These are phyloP conservation scores for Globisporangium alternatum DNA, from an alignment of 352 stramenopile species.

Conservation along the genomic window DNA sequence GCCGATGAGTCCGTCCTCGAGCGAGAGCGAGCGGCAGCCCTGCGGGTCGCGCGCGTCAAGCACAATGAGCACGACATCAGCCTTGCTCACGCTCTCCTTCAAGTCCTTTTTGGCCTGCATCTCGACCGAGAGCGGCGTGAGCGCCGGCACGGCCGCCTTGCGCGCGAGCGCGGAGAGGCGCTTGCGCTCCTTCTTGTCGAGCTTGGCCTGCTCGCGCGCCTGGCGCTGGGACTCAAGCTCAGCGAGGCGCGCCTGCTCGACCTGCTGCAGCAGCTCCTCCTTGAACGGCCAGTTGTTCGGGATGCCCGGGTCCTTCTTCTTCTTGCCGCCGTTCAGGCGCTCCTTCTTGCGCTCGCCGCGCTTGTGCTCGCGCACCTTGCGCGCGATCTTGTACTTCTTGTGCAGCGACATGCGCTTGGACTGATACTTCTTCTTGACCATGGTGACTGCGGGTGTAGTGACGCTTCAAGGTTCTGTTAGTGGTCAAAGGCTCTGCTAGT, in stretches of 20 bases:
- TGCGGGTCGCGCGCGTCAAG: conserved; percentile 98
- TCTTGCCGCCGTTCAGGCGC: conserved; percentile 86
- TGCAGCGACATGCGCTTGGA: conserved; percentile 96
- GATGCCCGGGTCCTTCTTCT: conserved; percentile 97
- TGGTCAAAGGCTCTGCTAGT: background rate
- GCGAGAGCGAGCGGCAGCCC: conserved; percentile 89
- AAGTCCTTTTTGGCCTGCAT: conserved; percentile 79
- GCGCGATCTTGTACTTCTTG: conserved; percentile 98
- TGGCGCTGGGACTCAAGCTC: conserved; percentile 64
- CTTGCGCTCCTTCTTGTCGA: conserved; percentile 75
- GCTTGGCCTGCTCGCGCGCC: conserved; percentile 56
- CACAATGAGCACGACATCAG: conserved; percentile 82
- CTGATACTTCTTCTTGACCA: conserved; percentile 99
- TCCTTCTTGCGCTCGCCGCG: conserved; percentile 93
- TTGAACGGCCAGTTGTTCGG: conserved; percentile 99
- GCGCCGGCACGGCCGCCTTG: conserved; percentile 26
- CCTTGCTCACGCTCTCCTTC: conserved; percentile 61
- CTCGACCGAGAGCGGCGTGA: conserved; percentile 68
- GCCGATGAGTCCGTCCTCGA: conserved; percentile 94
- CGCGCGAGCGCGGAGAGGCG: conserved; percentile 27
- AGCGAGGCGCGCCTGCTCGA: conserved; percentile 73
- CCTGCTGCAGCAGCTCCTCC: conserved; percentile 89
- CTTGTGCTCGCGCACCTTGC: conserved; percentile 92
- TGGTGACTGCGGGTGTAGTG: conserved; percentile 31
- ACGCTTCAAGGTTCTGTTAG: background rate